Base-by-base conservation (phyloP, 176 grass and related monocot species). In the Oryza coarctata region DNA sequence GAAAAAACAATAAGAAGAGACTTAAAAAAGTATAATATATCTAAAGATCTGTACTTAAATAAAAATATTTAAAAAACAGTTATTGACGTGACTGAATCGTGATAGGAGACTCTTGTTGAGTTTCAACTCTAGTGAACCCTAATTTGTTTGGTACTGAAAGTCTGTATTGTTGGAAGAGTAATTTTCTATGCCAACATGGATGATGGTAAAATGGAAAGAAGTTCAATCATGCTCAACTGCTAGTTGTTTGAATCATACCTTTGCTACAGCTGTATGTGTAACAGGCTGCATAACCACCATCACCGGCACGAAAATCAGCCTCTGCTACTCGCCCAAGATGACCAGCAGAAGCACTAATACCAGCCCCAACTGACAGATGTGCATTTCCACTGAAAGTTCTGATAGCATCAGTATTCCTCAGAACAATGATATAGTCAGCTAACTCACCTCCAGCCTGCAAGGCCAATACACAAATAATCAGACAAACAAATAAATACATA, bases 261-360 rank as follows among this genome's bases (percentile, higher is more conserved):
- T 98, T 98, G 85, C 96, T 98, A 82, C 93, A 93, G 79, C 96
- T 93, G 71, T 98, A 98, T 31, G 90, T 90, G 80, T 98, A 98
- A 77, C 96, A 98, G 33, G 93, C 90, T 77, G 93, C 93, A 88
- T 85, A 95, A 82, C 96, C 88, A 85, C 89, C 88, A 85, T 98
- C 90, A 80, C 95, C 95, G 2, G 92, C 95, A 76, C 90, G 88
- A 29, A 98, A 71, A 74, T 98, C 96, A 70, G 96, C 96, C 82
- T 95, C 93, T 70, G 93, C 92, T 28, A 64, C 87, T 69, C 93
- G 87, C 80, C 96, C 96, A 85, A 93, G 58, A 84, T 87, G 81
- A 77, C 92, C 95, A 83, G 85, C 92, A 74, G 95, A 84, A 73
- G 92, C 95, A 87, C 93, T 92, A 66, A 95, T 66, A 65, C 92